Percentiles rank a stretch among this genome's conserved stretches.
phyloP scores from a whole-genome alignment of 352 stramenopile species.

The Thalassiosira hispida region DNA sequence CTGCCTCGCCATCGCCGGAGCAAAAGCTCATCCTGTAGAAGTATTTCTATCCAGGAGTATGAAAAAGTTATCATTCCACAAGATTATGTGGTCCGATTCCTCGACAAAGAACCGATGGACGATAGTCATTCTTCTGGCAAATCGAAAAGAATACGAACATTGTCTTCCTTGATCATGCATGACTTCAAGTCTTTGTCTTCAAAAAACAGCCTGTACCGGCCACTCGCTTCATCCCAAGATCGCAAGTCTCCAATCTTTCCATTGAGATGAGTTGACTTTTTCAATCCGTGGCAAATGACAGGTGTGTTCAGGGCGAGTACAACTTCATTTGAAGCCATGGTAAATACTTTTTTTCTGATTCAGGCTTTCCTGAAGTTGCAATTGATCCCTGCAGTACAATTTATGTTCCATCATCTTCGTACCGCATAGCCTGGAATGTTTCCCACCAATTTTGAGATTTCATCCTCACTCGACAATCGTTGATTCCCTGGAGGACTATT shows the following conservation, averaged over 20 bases:
- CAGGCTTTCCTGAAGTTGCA: background rate
- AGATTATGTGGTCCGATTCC: slow-evolving; percentile 67
- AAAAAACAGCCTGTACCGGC: slow-evolving; percentile 12
- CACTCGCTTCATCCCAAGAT: slow-evolving; percentile 1
- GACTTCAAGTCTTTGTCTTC: slow-evolving; percentile 16
- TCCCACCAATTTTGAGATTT: too few species aligned
- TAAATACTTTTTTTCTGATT: background rate
- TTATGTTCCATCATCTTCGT: background rate
- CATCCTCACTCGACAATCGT: too few species aligned
- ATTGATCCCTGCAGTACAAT: background rate
- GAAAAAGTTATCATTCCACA: slow-evolving; percentile 73
- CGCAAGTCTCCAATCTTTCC: slow-evolving; percentile 22
- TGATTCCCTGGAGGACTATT: too few species aligned
- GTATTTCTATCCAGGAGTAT: slow-evolving; percentile 33
- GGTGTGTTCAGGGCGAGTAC: background rate
- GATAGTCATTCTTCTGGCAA: slow-evolving; percentile 38
- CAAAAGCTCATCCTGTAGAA: slow-evolving; percentile 20
- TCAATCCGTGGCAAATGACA: slow-evolving; percentile 27
- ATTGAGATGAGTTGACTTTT: slow-evolving; percentile 29
- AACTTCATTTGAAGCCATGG: background rate
- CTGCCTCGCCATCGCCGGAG: slow-evolving; percentile 29
- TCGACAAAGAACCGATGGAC: slow-evolving; percentile 80
- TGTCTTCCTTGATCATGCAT: background rate
- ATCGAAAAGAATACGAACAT: slow-evolving; percentile 20
- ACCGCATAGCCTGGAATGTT: background rate